phyloP scores from a whole-genome alignment of 2,329 filamentous ascomycete species.

The Byssochlamys sp. region DNA sequence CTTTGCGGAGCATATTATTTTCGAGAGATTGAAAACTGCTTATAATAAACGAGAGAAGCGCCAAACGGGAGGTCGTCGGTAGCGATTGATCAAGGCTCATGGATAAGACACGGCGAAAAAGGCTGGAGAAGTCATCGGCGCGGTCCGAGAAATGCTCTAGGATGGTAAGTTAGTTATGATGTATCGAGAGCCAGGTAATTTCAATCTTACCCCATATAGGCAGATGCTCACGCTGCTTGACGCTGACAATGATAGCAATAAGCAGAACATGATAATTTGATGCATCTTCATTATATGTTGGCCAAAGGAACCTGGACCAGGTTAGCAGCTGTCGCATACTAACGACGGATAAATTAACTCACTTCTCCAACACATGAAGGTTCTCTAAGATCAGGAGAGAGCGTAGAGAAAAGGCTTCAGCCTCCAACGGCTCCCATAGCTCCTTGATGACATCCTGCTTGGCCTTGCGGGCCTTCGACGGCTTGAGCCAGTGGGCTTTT shows the following conservation, averaged over 20 bases:
- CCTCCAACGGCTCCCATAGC: slow-evolving; percentile 81
- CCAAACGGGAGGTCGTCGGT: slow-evolving; percentile 58
- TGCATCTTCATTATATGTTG: slow-evolving; percentile 75
- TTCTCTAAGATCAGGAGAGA: slow-evolving; percentile 78
- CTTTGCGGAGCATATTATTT: slow-evolving; percentile 77
- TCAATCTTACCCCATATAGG: slow-evolving; percentile 68
- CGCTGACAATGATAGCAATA: slow-evolving; percentile 73
- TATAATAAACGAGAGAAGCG: slow-evolving; percentile 83
- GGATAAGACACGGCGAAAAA: slow-evolving; percentile 83
- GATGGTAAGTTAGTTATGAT: slow-evolving; percentile 21
- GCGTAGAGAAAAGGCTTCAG: slow-evolving; percentile 65
- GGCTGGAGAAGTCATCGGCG: slow-evolving; percentile 70
- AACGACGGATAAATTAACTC: slow-evolving; percentile 13
- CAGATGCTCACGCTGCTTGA: slow-evolving; percentile 77
- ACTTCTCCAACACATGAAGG: slow-evolving; percentile 79
- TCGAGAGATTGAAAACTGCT: slow-evolving; percentile 90
- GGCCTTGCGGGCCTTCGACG: slow-evolving; percentile 61
- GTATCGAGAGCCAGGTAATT: not conserved
- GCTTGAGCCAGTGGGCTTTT: slow-evolving; percentile 72
- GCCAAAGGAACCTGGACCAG: slow-evolving; percentile 74
- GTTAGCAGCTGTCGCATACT: slow-evolving; percentile 5
- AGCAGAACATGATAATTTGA: slow-evolving; percentile 88
- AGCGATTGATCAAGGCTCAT: slow-evolving; percentile 68
- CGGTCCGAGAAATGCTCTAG: slow-evolving; percentile 65
- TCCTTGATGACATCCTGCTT: slow-evolving; percentile 75